These are phyloP conservation scores for Myxozyma neotropica DNA, from an alignment of 805 yeast species.

Conservation along the genomic window DNA sequence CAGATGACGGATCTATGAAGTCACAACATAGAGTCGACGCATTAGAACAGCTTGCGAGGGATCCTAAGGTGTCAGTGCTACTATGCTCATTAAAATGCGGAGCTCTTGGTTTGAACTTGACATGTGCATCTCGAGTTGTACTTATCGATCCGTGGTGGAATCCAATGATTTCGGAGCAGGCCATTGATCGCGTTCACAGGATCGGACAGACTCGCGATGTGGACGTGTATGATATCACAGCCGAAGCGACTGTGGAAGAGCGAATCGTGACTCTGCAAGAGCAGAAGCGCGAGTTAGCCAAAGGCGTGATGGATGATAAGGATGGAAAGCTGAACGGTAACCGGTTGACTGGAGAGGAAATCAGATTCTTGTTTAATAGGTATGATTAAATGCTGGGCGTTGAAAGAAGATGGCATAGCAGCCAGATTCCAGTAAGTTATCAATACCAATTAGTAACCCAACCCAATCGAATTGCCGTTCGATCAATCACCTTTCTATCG, in stretches of 20 bases:
- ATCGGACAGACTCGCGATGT: slow-evolving; percentile 52
- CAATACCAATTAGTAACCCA: too few relatives aligned
- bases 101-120: slow-evolving; percentile 51
- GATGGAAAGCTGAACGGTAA: slow-evolving; percentile 31
- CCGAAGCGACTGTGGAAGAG: slow-evolving; percentile 48
- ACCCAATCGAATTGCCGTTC: too few relatives aligned
- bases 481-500: too few relatives aligned
- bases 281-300: slow-evolving; percentile 75
- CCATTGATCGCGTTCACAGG: slow-evolving; percentile 55
- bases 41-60: slow-evolving; percentile 64
- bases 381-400: neutral
- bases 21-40: slow-evolving; percentile 64
- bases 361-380: slow-evolving; percentile 36
- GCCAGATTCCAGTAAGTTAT: too few relatives aligned
- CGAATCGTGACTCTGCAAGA: slow-evolving; percentile 81
- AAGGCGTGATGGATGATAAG: slow-evolving; percentile 76
- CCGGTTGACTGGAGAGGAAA: slow-evolving; percentile 37
- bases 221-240: slow-evolving; percentile 49
- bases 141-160: slow-evolving; percentile 56
- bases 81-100: slow-evolving; percentile 51
- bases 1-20: slow-evolving; percentile 79
- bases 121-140: slow-evolving; percentile 49
- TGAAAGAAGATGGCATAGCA: neutral
- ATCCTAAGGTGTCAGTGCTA: slow-evolving; percentile 56
- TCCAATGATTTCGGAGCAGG: slow-evolving; percentile 55